These are phyloP conservation scores for Heteromeles arbutifolia DNA, from an alignment of 306 rosid genomes.

Conservation along the genomic window DNA sequence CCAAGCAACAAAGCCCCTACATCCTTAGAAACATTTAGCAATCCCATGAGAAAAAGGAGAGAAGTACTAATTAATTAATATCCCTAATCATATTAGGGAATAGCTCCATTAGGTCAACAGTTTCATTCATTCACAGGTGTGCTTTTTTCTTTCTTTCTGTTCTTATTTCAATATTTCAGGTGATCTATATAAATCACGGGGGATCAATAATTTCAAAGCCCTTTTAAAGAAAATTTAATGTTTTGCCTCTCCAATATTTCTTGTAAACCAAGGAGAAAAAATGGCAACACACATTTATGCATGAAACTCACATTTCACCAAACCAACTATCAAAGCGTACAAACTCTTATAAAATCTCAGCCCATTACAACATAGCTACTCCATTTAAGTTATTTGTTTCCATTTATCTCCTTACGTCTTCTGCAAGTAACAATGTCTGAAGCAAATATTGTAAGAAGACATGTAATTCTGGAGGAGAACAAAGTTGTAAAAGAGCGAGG, in stretches of 20 bases:
- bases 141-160: not conserved
- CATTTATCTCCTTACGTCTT: not conserved
- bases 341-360: constrained; percentile 23
- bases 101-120: not conserved
- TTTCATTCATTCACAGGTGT: not conserved
- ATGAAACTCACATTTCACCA: constrained; percentile 78
- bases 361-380: not conserved
- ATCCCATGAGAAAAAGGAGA: not conserved
- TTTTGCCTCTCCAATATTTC: constrained; percentile 29
- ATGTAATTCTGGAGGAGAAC: constrained; percentile 43
- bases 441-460: constrained; percentile 46
- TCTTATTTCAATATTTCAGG: not conserved
- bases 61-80: not conserved
- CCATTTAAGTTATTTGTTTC: not conserved
- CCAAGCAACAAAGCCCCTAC: not conserved
- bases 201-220: not conserved
- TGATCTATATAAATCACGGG: not conserved
- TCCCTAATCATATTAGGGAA: not conserved
- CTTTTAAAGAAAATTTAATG: not conserved
- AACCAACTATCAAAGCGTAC: constrained; percentile 35
- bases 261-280: constrained; percentile 56
- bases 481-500: constrained; percentile 47
- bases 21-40: not conserved
- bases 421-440: constrained; percentile 43
- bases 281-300: constrained; percentile 38